Evolutionary conservation across 192 early-diverging fungal species (phyloP).

Genomic region (Oehlia diaphana): DNA sequence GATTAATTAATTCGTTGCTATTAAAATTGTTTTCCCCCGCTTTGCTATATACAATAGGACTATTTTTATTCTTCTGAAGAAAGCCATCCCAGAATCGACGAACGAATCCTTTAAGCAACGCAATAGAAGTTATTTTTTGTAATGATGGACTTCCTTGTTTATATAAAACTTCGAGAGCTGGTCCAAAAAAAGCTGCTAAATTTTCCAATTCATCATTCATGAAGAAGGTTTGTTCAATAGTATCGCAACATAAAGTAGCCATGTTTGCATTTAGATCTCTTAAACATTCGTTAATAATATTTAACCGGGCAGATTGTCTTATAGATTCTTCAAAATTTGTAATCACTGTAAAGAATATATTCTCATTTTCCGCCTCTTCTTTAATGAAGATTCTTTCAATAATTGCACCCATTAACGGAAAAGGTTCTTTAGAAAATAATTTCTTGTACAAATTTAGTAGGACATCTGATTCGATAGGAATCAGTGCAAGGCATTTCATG

Average conservation of each 20-base stretch:
- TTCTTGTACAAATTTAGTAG: background rate
- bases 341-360: background rate
- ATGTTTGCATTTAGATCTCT: conserved; percentile 4
- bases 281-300: conserved; percentile 20
- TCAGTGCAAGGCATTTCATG: background rate
- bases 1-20: background rate
- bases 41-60: background rate
- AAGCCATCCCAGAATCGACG: conserved; percentile 7
- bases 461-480: conserved; percentile 4
- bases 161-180: background rate
- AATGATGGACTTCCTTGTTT: background rate
- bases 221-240: conserved; percentile 27
- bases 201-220: background rate
- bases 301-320: background rate
- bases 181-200: background rate
- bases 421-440: conserved; percentile 4
- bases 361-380: background rate
- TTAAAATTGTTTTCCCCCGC: background rate
- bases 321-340: background rate
- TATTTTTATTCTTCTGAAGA: background rate
- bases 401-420: conserved; percentile 6
- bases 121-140: conserved; percentile 26
- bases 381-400: background rate
- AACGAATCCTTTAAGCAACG: conserved; percentile 29
- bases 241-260: too few species aligned